Evolutionary conservation across 192 early-diverging fungal genomes (phyloP).

Genomic region (Entomortierella chlamydospora): DNA sequence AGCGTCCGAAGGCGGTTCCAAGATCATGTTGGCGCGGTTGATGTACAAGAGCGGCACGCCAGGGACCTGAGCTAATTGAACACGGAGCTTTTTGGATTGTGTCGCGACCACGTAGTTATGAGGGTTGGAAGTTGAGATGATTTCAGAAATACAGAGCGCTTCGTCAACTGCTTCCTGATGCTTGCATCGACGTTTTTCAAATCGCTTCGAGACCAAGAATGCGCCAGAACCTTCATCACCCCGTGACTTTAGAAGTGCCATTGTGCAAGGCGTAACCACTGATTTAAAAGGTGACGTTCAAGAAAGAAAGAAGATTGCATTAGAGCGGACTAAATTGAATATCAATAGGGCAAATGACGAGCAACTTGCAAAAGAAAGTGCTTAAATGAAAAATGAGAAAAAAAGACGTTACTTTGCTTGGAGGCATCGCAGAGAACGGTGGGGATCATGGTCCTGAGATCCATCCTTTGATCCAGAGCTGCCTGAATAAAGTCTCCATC

Average conservation of each 20-base stretch:
- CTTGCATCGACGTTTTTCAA: constrained; percentile 86
- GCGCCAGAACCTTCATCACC: constrained; percentile 72
- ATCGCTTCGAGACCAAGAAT: constrained; percentile 66
- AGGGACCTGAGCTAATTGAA: constrained; percentile 71
- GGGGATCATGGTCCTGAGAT: constrained; percentile 71
- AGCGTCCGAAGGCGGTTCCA: constrained; percentile 79
- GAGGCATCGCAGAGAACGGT: constrained; percentile 72
- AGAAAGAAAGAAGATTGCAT: constrained; percentile 3
- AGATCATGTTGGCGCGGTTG: constrained; percentile 77
- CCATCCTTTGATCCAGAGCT: constrained; percentile 69
- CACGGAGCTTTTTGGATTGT: constrained; percentile 77
- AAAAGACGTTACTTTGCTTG: constrained; percentile 68
- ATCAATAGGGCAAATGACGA: too few relatives aligned
- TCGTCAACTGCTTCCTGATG: constrained; percentile 77
- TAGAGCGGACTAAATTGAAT: not conserved
- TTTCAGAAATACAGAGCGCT: constrained; percentile 75
- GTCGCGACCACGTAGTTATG: constrained; percentile 90
- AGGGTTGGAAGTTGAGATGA: constrained; percentile 79
- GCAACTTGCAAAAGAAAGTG: not conserved
- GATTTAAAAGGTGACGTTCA: constrained; percentile 3
- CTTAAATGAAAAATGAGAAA: not conserved
- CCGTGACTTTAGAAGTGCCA: constrained; percentile 75
- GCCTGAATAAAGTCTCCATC: constrained; percentile 86
- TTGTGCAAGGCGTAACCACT: constrained; percentile 79
- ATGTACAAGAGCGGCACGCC: constrained; percentile 92